Evolutionary conservation across 2,329 filamentous ascomycete species (phyloP).

Genomic region (Penicillium sp.): DNA sequence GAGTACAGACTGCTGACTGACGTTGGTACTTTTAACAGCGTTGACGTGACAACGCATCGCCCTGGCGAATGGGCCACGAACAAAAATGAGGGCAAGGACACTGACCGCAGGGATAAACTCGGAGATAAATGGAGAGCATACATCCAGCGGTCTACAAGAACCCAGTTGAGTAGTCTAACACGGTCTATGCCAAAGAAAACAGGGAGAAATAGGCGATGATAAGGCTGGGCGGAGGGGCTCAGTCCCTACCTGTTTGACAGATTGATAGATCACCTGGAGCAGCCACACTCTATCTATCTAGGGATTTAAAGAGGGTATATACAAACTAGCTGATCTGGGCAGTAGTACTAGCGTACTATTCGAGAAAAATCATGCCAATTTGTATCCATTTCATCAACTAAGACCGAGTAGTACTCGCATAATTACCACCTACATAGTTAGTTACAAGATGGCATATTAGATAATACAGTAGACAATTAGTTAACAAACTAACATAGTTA

Average conservation of each 20-base stretch:
- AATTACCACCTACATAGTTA: no score
- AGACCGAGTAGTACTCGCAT: no score
- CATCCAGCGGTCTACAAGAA: not conserved
- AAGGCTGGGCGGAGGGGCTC: not conserved
- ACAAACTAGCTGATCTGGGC: not conserved
- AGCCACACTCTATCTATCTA: not conserved
- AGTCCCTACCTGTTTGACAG: not conserved
- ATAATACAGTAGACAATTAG: no score
- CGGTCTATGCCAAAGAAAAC: not conserved
- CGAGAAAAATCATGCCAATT: no score
- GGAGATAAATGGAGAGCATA: not conserved
- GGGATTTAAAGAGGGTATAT: not conserved
- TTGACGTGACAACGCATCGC: conserved; percentile 4
- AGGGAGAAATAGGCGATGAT: conserved; percentile 6
- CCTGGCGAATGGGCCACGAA: not conserved
- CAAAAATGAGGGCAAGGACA: not conserved
- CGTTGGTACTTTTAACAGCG: not conserved
- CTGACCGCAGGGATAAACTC: not conserved
- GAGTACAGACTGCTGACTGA: not conserved
- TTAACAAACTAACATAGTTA: no score
- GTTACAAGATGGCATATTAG: not conserved
- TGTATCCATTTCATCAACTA: no score
- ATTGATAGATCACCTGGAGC: not conserved
- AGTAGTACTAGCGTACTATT: not conserved
- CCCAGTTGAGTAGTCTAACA: not conserved